Base-by-base conservation (phyloP, 371 early-diverging fungal genomes). In the Capillidium heterosporum region DNA sequence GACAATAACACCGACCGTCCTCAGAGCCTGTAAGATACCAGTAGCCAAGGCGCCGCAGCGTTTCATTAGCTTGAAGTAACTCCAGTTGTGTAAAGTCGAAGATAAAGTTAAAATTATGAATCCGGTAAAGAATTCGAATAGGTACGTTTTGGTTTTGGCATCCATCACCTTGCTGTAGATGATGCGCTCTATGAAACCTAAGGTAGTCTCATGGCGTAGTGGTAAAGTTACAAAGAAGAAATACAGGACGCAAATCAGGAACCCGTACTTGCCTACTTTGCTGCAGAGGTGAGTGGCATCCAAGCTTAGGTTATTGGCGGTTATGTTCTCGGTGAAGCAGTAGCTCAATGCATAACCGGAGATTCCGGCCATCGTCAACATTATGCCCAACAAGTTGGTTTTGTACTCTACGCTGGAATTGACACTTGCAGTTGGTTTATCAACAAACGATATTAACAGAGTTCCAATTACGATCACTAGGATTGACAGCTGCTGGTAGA, bases 1-100 rank as follows among this genome's bases (percentile, higher is more conserved):
- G 4, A 67, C 72, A 70, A 84, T 82, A 2, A 81, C 82, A 21
- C 77, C 50, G 3, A 84, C 81, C 0, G 84, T 82, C 17, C 82
- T 66, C 19, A 82, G 54, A 0, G 78, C 80, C 65, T 81, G 78
- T 49, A 81, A 57, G 43, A 80, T 74, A 19, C 84, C 80, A 15
- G 74, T 74, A 0, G 80, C 77, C 15, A 79, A 73, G 65, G 71
- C 73, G 48, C 75, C 75, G 32, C 71, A 67, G 41, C 63, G 48
- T n/a, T 71, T 69, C 42, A 77, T 56, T 19, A 77, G 62, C 39
- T 66, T 62, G 57, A 71, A 77, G 54, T 75, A 77, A 24, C 73
- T 63, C 32, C 71, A 53, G 46, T 72, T 70, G 56, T 77, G 76
- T 8, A 70, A 53, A 48, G 75, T 56, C 11, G 74, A 65, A n/a